Percentiles rank a stretch among this genome's conserved stretches.
These are phyloP conservation scores for Aphanomyces cochlioides DNA, from an alignment of 352 stramenopile genomes.

Conservation along the genomic window DNA sequence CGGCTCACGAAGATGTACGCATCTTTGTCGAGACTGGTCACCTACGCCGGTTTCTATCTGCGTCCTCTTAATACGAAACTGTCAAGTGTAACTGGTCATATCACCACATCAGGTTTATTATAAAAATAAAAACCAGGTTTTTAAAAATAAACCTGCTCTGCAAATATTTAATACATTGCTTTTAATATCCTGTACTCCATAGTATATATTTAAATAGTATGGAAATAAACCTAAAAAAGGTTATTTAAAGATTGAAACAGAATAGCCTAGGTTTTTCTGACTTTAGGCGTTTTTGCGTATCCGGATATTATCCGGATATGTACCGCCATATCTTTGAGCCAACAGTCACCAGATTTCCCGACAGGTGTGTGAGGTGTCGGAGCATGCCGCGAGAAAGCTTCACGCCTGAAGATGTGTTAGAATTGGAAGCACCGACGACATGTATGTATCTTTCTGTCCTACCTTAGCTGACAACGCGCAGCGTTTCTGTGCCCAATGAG, in stretches of 20 bases:
- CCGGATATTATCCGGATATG: not conserved
- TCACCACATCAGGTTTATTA: not conserved
- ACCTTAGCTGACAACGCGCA: constrained; percentile 26
- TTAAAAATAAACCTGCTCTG: not conserved
- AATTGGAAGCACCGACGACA: constrained; percentile 71
- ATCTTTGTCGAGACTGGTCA: not conserved
- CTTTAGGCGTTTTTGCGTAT: not conserved
- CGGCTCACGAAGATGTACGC: not conserved
- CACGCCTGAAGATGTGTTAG: constrained; percentile 78
- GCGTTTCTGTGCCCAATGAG: constrained; percentile 92
- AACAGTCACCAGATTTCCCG: not conserved
- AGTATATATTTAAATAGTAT: no score
- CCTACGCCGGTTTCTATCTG: no score
- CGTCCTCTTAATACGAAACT: no score
- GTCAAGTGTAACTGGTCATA: no score
- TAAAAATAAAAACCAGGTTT: not conserved
- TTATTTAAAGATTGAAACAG: not conserved
- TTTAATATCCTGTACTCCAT: not conserved
- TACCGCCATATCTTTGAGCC: not conserved
- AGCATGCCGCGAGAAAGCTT: constrained; percentile 67
- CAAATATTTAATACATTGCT: not conserved
- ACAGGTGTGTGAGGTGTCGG: not conserved
- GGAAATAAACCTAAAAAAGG: no score
- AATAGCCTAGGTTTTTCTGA: not conserved
- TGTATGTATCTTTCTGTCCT: constrained; percentile 37